These are phyloP conservation scores for Penicillium egyptiacum DNA, from an alignment of 495 filamentous ascomycete species.

Conservation along the genomic window DNA sequence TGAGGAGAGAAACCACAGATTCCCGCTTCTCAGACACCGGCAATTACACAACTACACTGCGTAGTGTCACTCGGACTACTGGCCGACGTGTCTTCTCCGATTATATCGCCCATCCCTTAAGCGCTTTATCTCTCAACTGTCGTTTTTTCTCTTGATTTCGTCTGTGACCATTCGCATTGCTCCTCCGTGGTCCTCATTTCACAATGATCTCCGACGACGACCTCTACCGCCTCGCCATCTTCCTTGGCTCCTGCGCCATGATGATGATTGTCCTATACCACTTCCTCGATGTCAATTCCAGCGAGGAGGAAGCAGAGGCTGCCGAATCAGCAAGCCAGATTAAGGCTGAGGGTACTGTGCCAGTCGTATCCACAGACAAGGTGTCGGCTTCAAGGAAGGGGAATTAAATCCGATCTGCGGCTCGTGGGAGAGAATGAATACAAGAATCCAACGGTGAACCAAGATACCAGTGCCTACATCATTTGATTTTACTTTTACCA, in stretches of 20 bases:
- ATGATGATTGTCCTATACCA: conserved; percentile 93
- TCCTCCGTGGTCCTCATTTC: conserved; percentile 5
- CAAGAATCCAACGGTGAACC: conserved; percentile 4
- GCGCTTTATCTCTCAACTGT: conserved; percentile 1
- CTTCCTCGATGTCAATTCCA: conserved; percentile 93
- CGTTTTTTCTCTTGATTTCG: background rate
- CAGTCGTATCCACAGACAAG: conserved; percentile 9
- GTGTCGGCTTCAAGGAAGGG: conserved; percentile 11
- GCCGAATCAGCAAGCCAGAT: conserved; percentile 16
- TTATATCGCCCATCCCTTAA: background rate
- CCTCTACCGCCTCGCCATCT: conserved; percentile 83
- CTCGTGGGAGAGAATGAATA: background rate
- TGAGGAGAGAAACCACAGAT: background rate
- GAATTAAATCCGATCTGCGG: background rate
- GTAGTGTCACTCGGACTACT: conserved; percentile 4
- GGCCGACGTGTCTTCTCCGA: conserved; percentile 12
- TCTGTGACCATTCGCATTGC: background rate
- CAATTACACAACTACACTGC: background rate
- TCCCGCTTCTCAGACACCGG: background rate
- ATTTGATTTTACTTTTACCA: conserved; percentile 11
- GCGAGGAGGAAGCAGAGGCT: conserved; percentile 45
- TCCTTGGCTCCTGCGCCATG: conserved; percentile 90
- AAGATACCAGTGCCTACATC: conserved; percentile 13
- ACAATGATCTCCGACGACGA: conserved; percentile 85
- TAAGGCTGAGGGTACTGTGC: conserved; percentile 17